Evolutionary conservation across 441 rosid species (phyloP).

Genomic region (Pelargonium australe): DNA sequence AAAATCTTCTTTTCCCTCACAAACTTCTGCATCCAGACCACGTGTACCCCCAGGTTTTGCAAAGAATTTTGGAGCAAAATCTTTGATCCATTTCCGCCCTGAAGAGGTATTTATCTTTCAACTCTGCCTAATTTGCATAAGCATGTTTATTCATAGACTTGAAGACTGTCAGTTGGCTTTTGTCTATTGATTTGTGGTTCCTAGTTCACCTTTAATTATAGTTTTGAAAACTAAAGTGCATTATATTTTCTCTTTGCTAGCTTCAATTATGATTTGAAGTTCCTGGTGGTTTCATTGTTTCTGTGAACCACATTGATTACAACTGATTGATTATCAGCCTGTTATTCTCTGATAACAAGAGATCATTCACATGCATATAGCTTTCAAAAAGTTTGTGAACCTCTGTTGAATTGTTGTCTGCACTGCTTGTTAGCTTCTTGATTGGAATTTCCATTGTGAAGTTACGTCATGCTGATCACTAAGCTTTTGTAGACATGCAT

Average conservation of each 20-base stretch:
- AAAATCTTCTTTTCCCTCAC: constrained; percentile 38
- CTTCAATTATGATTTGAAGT: background rate
- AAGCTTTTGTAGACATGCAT: background rate
- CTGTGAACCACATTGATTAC: background rate
- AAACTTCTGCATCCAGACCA: constrained; percentile 68
- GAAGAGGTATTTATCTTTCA: constrained; percentile 39
- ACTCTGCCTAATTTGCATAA: background rate
- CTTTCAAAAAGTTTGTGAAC: background rate
- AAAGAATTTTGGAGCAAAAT: constrained; percentile 45
- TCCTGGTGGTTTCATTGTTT: background rate
- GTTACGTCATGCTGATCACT: background rate
- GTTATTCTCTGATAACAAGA: background rate
- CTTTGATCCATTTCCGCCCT: constrained; percentile 31
- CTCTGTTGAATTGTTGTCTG: background rate
- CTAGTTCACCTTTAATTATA: constrained; percentile 2
- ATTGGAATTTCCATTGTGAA: background rate
- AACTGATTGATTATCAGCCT: background rate
- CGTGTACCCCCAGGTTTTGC: constrained; percentile 98
- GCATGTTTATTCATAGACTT: too few relatives aligned
- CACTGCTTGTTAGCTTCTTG: background rate
- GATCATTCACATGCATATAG: background rate
- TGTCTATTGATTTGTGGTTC: background rate
- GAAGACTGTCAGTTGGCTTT: too few relatives aligned
- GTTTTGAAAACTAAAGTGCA: background rate
- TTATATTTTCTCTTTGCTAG: background rate